Evolutionary conservation across 2,329 filamentous ascomycete species (phyloP), one percentile per base, ranked within the genome.

Genomic region (Aspergillus spinulosporus): DNA sequence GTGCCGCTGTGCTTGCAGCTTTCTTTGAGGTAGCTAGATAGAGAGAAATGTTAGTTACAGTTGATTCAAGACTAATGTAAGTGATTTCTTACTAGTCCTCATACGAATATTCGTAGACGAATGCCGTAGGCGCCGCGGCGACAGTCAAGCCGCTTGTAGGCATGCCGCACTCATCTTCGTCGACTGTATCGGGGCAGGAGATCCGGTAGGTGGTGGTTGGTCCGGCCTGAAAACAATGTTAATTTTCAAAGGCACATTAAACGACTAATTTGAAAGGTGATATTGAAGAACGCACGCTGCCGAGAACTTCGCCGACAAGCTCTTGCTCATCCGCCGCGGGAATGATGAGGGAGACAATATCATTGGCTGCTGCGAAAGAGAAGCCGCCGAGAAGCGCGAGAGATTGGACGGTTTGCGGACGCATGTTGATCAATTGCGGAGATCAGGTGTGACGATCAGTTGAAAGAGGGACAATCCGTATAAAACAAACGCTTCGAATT

Each of bases 321-420:
- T 37, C 15, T 44, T 57, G 53, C 4, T 44, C 37, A 37, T 61
- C 59, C 3, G 39, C 29, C 4, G 26, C 6, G 6, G 57, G 56
- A 34, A 61, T 14, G 21, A 61, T 36, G 32, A 61, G 39, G 9
- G 57, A 55, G 42, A 63, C 52, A 15, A 62, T 29, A 21, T 63
- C 59, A 51, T 56, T 55, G 45, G 61, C 61, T 21, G 52, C 53
- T 28, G 56, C 67, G 29, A 67, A 58, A 39, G 66, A 62, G 44
- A 62, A 61, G 56, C 62, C 59, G 40, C 67, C 62, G 59, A 70
- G 52, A 48, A 70, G 54, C 54, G 64, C 64, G 48, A 67, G 32
- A 54, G 65, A 56, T 55, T 62, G 51, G 58, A 57, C 31, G 45
- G 51, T 51, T 54, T 59, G 56, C 14, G 56, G n/a, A 46, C 57